Evolutionary conservation across 2,329 filamentous ascomycete species (phyloP), one percentile per base, ranked within the genome.

Genomic region (Fusarium veterinarium): DNA sequence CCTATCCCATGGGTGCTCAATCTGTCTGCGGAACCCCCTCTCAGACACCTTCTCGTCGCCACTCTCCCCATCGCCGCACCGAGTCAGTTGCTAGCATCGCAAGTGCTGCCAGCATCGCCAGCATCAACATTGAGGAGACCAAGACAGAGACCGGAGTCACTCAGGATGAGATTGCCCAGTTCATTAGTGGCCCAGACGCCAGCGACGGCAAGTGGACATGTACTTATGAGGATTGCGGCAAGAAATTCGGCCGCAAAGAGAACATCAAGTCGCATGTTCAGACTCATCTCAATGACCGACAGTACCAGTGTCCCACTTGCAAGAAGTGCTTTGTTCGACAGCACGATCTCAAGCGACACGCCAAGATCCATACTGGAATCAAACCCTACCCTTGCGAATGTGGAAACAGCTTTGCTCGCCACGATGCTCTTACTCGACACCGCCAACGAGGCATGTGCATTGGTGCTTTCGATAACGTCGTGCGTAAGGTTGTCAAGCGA

Each of bases 231-330:
- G 91, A 91, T 33, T 99, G 96, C 82, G 89, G 91, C 75, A 97
- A 97, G 82, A 90, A 91, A 59, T 98, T 99, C 80, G 95, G 95
- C n/a, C 91, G 96, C 76, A 97, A 98, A 81, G 96, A 99, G 82
- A 98, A 99, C 83, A 98, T 98, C 86, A 97, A 97, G 81, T 97
- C 95, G 1, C 96, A 99, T 81, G 94, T 99, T 19, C 96, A 99
- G 83, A 99, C 96, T 7, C 96, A 99, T 83, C 91, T 99, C 72
- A 96, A 97, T 77, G 96, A 99, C 81, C 90, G 96, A 52, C 96
- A 98, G 80, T 99, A 94, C 84, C 92, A 94, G 81, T 99, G 96
- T 83, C 95, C 95, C 49, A 92, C 93, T 61, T 99, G 96, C 85
- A 88, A 92, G 58, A 98, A 98, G 84, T 95, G 95, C 83, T 99